Conservation (phyloP, 2,329 filamentous ascomycete genomes). For the Diaporthe helianthi region DNA sequence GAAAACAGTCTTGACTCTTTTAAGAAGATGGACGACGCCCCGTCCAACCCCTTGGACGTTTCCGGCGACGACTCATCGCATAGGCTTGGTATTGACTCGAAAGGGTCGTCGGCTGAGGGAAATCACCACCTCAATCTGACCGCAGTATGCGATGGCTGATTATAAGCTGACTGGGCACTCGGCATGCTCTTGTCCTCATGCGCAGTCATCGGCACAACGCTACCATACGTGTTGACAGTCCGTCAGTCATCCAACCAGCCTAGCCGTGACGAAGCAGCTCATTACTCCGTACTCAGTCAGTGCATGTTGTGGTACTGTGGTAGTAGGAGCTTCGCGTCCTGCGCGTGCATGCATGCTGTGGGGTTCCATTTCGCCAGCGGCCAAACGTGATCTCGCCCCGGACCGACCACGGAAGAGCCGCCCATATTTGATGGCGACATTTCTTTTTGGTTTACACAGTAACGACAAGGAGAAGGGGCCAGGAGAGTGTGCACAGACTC, state of each 20-base stretch:
- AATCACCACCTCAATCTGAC: slow-evolving; percentile 6
- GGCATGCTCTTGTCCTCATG: slow-evolving; percentile 22
- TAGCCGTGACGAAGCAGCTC: neutral
- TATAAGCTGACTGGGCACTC: slow-evolving; percentile 10
- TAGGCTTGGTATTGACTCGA: slow-evolving; percentile 10
- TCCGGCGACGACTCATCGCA: slow-evolving; percentile 23
- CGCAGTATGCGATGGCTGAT: neutral
- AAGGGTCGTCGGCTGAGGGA: neutral
- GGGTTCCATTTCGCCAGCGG: slow-evolving; percentile 15
- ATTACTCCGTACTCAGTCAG: neutral
- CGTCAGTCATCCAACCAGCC: slow-evolving; percentile 12
- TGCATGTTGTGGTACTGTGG: slow-evolving; percentile 5
- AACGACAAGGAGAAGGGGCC: no score
- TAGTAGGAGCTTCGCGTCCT: slow-evolving; percentile 4
- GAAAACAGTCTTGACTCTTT: slow-evolving; percentile 16
- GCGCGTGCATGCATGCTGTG: slow-evolving; percentile 6
- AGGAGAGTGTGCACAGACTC: slow-evolving; percentile 5
- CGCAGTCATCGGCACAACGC: slow-evolving; percentile 20
- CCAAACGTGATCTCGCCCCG: slow-evolving; percentile 6
- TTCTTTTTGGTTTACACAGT: neutral
- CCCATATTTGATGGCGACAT: slow-evolving; percentile 7
- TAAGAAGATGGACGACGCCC: neutral
- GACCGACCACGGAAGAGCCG: slow-evolving; percentile 16
- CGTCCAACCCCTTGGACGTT: neutral
- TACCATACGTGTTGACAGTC: slow-evolving; percentile 20